Conservation (phyloP, 2,329 filamentous ascomycete species). For the Dissoconium aciculare region DNA sequence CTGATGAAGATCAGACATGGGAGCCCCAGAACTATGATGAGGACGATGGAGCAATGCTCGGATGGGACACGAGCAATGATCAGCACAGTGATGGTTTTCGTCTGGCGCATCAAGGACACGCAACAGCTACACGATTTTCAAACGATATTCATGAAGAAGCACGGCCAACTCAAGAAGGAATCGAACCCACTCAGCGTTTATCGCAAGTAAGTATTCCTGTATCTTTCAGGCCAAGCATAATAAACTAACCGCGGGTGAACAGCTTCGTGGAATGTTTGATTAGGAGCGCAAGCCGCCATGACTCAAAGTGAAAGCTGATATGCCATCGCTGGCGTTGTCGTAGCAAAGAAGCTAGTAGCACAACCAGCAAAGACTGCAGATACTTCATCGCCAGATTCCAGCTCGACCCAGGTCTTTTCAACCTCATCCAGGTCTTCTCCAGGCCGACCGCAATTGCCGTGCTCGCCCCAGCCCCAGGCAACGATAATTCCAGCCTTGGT, state of each 20-base stretch:
- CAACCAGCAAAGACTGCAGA: slow-evolving; percentile 64
- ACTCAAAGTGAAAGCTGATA: too few species aligned
- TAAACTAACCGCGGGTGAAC: too few species aligned
- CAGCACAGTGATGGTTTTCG: slow-evolving; percentile 36
- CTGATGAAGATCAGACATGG: slow-evolving; percentile 56
- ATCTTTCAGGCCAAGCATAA: too few species aligned
- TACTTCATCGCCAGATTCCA: slow-evolving; percentile 42
- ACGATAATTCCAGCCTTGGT: slow-evolving; percentile 50
- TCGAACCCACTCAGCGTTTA: slow-evolving; percentile 61
- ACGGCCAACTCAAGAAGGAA: slow-evolving; percentile 19
- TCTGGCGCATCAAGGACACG: slow-evolving; percentile 32
- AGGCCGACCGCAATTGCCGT: slow-evolving; percentile 79
- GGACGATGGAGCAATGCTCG: slow-evolving; percentile 50
- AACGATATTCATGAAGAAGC: slow-evolving; percentile 2
- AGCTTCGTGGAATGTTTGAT: slow-evolving; percentile 28
- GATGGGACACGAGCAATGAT: slow-evolving; percentile 58
- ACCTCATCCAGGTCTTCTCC: slow-evolving; percentile 49
- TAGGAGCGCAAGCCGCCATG: too few species aligned
- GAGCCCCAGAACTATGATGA: slow-evolving; percentile 49
- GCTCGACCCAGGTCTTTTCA: slow-evolving; percentile 52
- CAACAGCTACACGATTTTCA: slow-evolving; percentile 13
- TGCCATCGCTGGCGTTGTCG: slow-evolving; percentile 19
- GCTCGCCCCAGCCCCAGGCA: slow-evolving; percentile 93
- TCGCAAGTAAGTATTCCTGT: slow-evolving; percentile 54
- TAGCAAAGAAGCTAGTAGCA: slow-evolving; percentile 69